Percentiles rank a stretch among this genome's conserved stretches.
phyloP scores from a whole-genome alignment of 2,329 filamentous ascomycete genomes.

The Alternaria viburni region DNA sequence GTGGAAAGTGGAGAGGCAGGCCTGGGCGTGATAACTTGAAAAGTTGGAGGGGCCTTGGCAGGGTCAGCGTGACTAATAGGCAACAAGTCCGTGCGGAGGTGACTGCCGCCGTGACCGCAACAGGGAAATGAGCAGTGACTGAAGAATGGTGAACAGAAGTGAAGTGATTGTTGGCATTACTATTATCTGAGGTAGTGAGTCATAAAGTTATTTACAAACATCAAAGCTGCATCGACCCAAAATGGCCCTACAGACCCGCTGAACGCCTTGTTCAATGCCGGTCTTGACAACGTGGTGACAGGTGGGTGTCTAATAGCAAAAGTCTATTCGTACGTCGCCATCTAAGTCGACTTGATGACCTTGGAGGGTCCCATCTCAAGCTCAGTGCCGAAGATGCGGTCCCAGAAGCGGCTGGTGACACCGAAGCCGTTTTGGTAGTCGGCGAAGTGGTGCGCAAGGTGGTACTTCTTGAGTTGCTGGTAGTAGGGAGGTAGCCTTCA shows the following conservation, averaged over 20 bases:
- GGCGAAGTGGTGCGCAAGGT: conserved; percentile 95
- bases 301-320: conserved; percentile 1
- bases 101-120: neutral
- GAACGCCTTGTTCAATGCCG: conserved; percentile 15
- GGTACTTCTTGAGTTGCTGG: conserved; percentile 93
- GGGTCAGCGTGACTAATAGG: conserved; percentile 1
- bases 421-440: conserved; percentile 98
- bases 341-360: conserved; percentile 53
- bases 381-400: conserved; percentile 88
- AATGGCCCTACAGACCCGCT: conserved; percentile 3
- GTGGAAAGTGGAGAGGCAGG: conserved; percentile 9
- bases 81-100: neutral
- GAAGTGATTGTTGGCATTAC: conserved; percentile 14
- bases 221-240: neutral
- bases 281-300: conserved; percentile 5
- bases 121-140: neutral
- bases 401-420: conserved; percentile 96
- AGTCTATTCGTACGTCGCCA: neutral
- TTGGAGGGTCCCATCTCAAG: conserved; percentile 62
- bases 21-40: conserved; percentile 4
- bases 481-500: conserved; percentile 81
- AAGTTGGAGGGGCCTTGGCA: conserved; percentile 14
- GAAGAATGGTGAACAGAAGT: neutral
- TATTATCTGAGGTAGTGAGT: conserved; percentile 6
- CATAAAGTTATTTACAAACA: conserved; percentile 1